Evolutionary conservation across 352 stramenopile genomes (phyloP).

Genomic region (Phytopythium montanum): DNA sequence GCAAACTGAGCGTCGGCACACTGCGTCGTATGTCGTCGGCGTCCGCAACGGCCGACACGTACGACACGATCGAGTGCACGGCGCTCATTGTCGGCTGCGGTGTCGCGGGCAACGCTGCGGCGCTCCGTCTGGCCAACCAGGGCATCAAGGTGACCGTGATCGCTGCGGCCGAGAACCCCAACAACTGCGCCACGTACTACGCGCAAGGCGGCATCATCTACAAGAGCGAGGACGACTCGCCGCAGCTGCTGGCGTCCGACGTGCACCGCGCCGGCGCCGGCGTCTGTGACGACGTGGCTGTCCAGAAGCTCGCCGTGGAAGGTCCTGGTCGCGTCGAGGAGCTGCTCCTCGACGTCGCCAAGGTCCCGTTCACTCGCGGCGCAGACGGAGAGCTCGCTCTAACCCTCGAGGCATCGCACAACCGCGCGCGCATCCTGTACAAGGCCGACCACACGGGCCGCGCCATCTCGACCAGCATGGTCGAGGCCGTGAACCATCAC

Average conservation of each 20-base stretch:
- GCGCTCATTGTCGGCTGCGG: constrained; percentile 77
- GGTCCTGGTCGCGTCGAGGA: constrained; percentile 88
- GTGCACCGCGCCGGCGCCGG: constrained; percentile 89
- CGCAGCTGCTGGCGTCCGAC: constrained; percentile 82
- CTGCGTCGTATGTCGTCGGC: constrained; percentile 33
- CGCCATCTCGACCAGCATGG: constrained; percentile 91
- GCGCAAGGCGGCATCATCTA: constrained; percentile 97
- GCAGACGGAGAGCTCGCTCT: constrained; percentile 64
- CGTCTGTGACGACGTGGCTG: constrained; percentile 87
- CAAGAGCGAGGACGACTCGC: constrained; percentile 84
- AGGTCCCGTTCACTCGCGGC: constrained; percentile 89
- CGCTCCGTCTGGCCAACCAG: constrained; percentile 68
- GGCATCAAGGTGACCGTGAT: constrained; percentile 83
- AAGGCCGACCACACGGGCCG: constrained; percentile 92
- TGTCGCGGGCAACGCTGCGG: constrained; percentile 70
- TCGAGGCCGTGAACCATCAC: constrained; percentile 79
- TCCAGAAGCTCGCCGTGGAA: constrained; percentile 91
- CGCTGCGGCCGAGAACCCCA: constrained; percentile 56
- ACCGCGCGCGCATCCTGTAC: constrained; percentile 92
- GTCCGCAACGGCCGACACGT: constrained; percentile 16
- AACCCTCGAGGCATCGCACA: constrained; percentile 91
- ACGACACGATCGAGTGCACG: constrained; percentile 55
- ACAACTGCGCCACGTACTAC: constrained; percentile 94
- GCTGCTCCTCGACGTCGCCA: constrained; percentile 80
- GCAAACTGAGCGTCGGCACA: constrained; percentile 28